Percentiles rank a stretch among this genome's conserved stretches.
phyloP scores from a whole-genome alignment of 768 basidiomycete species.

The Chlorophyllum brunneum region DNA sequence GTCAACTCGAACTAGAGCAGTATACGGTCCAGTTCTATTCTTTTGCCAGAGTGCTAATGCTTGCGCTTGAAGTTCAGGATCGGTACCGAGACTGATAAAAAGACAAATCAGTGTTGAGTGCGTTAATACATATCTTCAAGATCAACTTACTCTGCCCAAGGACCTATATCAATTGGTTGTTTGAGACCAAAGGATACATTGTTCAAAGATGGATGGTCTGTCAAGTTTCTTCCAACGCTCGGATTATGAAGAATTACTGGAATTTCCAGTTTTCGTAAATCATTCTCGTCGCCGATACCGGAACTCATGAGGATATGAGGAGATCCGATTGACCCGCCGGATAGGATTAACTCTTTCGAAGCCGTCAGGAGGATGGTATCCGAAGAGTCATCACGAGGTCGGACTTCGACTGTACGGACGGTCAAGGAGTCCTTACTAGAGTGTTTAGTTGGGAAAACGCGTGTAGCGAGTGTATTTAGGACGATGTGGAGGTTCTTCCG shows the following conservation, averaged over 20 bases:
- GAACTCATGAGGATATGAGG: slow-evolving; percentile 17
- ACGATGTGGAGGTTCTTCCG: slow-evolving; percentile 12
- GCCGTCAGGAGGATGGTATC: slow-evolving; percentile 7
- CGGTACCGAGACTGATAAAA: slow-evolving; percentile 2
- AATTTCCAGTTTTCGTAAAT: background rate
- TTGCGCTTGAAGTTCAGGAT: background rate
- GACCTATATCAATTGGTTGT: background rate
- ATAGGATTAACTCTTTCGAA: slow-evolving; percentile 13
- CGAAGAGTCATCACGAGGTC: background rate
- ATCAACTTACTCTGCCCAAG: slow-evolving; percentile 6
- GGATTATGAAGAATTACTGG: slow-evolving; percentile 13
- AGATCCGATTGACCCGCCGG: slow-evolving; percentile 12
- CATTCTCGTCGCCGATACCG: slow-evolving; percentile 11
- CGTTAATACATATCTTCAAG: no score
- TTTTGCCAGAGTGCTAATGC: slow-evolving; percentile 15
- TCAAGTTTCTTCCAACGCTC: slow-evolving; percentile 20
- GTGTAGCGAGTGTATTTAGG: slow-evolving; percentile 8
- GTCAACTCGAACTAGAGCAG: background rate
- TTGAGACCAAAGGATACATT: slow-evolving; percentile 1
- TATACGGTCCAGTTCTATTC: slow-evolving; percentile 14
- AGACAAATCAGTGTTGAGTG: background rate
- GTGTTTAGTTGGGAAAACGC: background rate
- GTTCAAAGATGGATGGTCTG: slow-evolving; percentile 9
- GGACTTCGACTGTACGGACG: slow-evolving; percentile 12
- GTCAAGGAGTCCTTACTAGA: background rate